Evolutionary conservation across 2,329 filamentous ascomycete genomes (phyloP).

Genomic region (Fusarium brachygibbosum): DNA sequence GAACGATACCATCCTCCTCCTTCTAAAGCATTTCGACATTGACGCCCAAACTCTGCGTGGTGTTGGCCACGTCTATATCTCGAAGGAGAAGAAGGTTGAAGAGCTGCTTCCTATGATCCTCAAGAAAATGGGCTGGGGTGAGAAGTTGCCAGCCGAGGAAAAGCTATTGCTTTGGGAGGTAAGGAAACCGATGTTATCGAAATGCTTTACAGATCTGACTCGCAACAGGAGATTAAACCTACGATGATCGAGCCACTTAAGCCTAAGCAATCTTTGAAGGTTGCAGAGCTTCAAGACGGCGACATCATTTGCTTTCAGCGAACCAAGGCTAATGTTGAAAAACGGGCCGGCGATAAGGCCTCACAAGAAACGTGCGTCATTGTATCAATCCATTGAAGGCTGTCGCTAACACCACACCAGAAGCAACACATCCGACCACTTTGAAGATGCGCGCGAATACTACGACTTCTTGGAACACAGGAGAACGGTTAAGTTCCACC

Average conservation of each 20-base stretch:
- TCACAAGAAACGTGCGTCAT: slow-evolving; percentile 52
- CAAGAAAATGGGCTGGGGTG: slow-evolving; percentile 87
- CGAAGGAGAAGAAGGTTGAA: slow-evolving; percentile 86
- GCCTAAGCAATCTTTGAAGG: slow-evolving; percentile 86
- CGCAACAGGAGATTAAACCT: slow-evolving; percentile 86
- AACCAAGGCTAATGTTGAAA: slow-evolving; percentile 57
- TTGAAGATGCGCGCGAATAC: slow-evolving; percentile 83
- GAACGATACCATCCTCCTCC: slow-evolving; percentile 80
- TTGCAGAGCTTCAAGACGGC: slow-evolving; percentile 95
- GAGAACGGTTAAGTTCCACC: slow-evolving; percentile 81
- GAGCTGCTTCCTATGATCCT: slow-evolving; percentile 84
- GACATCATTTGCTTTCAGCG: slow-evolving; percentile 97
- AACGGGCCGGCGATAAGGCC: slow-evolving; percentile 48
- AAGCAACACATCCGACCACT: slow-evolving; percentile 60
- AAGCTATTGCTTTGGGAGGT: slow-evolving; percentile 82
- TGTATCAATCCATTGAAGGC: background rate
- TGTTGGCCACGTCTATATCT: slow-evolving; percentile 87
- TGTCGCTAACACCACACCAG: slow-evolving; percentile 34
- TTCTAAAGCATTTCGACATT: slow-evolving; percentile 92
- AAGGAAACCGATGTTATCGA: slow-evolving; percentile 40
- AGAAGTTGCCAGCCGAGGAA: slow-evolving; percentile 75
- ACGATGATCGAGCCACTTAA: slow-evolving; percentile 97
- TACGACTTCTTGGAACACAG: slow-evolving; percentile 95
- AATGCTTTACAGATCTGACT: slow-evolving; percentile 13
- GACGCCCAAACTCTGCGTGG: slow-evolving; percentile 81